Base-by-base conservation (phyloP, 352 stramenopile genomes). In the Peronospora belbahrii region DNA sequence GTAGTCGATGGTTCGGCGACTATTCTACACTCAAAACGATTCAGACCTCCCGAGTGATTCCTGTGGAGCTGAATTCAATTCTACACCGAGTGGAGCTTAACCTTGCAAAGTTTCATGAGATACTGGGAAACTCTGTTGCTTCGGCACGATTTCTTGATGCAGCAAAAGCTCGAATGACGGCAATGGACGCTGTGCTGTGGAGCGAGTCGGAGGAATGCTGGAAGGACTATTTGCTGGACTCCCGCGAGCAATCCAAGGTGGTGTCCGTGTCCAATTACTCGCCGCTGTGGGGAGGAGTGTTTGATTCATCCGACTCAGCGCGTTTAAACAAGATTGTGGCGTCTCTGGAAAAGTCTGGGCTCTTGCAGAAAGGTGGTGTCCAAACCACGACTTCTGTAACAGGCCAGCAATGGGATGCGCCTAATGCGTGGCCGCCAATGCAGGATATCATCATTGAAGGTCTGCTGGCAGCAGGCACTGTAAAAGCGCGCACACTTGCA, bases 21-120 rank as follows among this genome's bases (percentile, higher is more conserved):
- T 60, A 48, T 32, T 52, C 42, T 7, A 61, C 62, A 4, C 32
- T 52, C 1, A 59, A 70, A 23, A 79, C 66, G 6, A 85, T 86
- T 40, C 34, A 54, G 13, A 92, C 81, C 6, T 79, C 68, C 10
- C 56, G 35, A 4, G 63, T 95, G 33, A 51, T 95, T 31, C 83
- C 85, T 3, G 81, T 86, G 15, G 85, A 96, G 30, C 57, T 96
- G n/a, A 95, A 95, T 42, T 60, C 73, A 15, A 74, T 92, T 37
- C 28, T 95, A 48, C 84, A 81, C 42, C 65, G 71, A 19, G 62
- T 91, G 42, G 83, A 95, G 53, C 48, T 58, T 36, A 90, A 88
- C 41, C 35, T 95, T 10, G 67, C 66, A 39, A 36, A 47, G 17
- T 86, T 94, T 44, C 52, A 88, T 38, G 24, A 43, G 18, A 28